phyloP scores from a whole-genome alignment of 148 eudicot species.

The Oxyria digyna region DNA sequence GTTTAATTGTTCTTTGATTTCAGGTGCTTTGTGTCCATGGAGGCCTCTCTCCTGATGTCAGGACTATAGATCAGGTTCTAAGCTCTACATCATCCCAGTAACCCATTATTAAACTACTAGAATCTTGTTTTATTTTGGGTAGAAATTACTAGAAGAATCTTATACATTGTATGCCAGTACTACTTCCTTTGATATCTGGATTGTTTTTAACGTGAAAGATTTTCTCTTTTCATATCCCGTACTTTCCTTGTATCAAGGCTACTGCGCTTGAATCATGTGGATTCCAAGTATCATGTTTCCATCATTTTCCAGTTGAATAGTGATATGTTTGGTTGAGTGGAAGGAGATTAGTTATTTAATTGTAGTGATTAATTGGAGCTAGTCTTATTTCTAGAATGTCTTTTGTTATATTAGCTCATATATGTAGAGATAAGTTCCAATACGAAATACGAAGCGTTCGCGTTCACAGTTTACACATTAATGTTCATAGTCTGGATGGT shows the following conservation, averaged over 20 bases:
- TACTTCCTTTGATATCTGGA: not conserved
- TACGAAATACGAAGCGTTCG: too few relatives aligned
- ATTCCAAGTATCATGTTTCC: not conserved
- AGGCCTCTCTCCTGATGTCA: constrained; percentile 95
- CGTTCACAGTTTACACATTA: too few relatives aligned
- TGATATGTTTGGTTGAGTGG: too few relatives aligned
- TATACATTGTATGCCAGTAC: not conserved
- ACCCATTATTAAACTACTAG: not conserved
- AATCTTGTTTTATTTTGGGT: not conserved
- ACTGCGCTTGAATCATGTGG: not conserved
- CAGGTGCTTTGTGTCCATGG: constrained; percentile 99
- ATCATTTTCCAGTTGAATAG: not conserved
- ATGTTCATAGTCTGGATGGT: too few relatives aligned
- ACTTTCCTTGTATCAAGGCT: not conserved
- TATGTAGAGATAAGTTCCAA: not conserved
- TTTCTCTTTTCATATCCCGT: not conserved
- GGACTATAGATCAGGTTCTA: constrained; percentile 89
- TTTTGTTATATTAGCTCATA: not conserved
- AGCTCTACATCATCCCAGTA: not conserved
- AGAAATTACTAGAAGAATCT: too few relatives aligned
- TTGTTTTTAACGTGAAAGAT: not conserved
- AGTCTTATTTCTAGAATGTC: not conserved
- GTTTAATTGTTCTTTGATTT: not conserved
- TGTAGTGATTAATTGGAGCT: not conserved
- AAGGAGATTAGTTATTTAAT: too few relatives aligned